Evolutionary conservation across 176 grass and related monocot genomes (phyloP).

Genomic region (Eremochloa ophiuroides): DNA sequence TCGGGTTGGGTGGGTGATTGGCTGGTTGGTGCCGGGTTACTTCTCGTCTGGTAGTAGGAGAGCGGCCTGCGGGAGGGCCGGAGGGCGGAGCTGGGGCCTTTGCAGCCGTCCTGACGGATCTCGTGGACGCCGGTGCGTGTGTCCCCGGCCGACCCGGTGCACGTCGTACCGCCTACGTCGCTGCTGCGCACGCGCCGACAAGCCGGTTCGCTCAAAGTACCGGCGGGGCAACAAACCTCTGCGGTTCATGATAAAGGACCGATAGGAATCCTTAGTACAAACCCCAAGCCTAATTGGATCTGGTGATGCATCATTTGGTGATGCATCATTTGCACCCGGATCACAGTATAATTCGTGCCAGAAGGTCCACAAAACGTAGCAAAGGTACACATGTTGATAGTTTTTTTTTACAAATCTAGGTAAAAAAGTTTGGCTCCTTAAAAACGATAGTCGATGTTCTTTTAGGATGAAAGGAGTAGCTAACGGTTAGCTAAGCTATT

Average conservation of each 20-base stretch:
- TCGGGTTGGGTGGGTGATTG: not conserved
- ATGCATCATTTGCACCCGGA: not conserved
- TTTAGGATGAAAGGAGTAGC: too few relatives aligned
- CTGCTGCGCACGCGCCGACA: slow-evolving; percentile 14
- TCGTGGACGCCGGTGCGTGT: slow-evolving; percentile 28
- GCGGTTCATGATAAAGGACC: not conserved
- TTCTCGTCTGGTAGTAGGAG: not conserved
- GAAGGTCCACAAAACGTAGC: not conserved
- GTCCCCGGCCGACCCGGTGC: not conserved
- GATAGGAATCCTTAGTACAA: not conserved
- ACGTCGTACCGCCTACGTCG: not conserved
- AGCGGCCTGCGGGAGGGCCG: not conserved
- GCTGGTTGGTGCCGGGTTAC: not conserved
- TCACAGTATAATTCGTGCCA: not conserved
- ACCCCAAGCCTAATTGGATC: not conserved
- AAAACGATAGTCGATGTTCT: too few relatives aligned
- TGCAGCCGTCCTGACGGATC: not conserved
- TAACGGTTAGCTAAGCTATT: too few relatives aligned
- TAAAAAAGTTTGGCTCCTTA: too few relatives aligned
- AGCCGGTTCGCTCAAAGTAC: not conserved
- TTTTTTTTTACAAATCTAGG: too few relatives aligned
- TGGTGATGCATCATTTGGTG: too few relatives aligned
- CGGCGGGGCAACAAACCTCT: not conserved
- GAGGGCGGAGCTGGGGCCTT: not conserved
- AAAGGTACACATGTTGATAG: not conserved